These are phyloP conservation scores for Geotrichum ghanense DNA, from an alignment of 805 yeast genomes.

Conservation along the genomic window DNA sequence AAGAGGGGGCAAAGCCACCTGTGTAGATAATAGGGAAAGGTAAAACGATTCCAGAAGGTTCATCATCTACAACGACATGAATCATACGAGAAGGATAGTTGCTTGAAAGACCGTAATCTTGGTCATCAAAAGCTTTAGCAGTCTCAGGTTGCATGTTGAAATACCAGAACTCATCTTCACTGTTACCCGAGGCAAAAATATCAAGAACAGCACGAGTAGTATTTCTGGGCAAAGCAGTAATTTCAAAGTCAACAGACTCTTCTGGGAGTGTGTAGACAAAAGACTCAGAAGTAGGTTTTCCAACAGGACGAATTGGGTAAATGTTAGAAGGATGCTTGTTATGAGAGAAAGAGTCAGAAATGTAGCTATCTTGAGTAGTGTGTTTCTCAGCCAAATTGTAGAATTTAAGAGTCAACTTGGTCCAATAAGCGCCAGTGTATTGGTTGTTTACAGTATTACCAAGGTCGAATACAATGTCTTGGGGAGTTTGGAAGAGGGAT, in stretches of 20 bases:
- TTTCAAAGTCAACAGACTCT: constrained; percentile 38
- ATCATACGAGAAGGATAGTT: constrained; percentile 48
- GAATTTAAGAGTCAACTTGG: background rate
- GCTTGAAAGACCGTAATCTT: constrained; percentile 30
- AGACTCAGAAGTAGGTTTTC: constrained; percentile 34
- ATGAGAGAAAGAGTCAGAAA: background rate
- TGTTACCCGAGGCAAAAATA: constrained; percentile 61
- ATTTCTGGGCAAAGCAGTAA: constrained; percentile 41
- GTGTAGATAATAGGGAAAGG: constrained; percentile 74
- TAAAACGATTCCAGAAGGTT: constrained; percentile 45
- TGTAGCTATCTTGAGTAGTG: background rate
- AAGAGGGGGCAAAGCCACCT: constrained; percentile 69
- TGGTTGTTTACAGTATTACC: constrained; percentile 37
- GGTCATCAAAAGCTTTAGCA: constrained; percentile 19
- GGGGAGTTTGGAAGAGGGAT: constrained; percentile 34
- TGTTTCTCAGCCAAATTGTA: background rate
- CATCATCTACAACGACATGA: constrained; percentile 48
- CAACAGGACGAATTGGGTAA: constrained; percentile 8
- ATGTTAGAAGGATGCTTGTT: background rate
- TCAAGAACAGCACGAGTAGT: constrained; percentile 49
- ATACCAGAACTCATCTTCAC: constrained; percentile 80
- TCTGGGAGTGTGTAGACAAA: constrained; percentile 19
- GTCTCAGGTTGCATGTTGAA: constrained; percentile 38
- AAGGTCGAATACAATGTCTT: constrained; percentile 42
- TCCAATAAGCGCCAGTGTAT: constrained; percentile 19